Evolutionary conservation across 257 asterid genomes (phyloP).

Genomic region (Paraleonurus japonicus): DNA sequence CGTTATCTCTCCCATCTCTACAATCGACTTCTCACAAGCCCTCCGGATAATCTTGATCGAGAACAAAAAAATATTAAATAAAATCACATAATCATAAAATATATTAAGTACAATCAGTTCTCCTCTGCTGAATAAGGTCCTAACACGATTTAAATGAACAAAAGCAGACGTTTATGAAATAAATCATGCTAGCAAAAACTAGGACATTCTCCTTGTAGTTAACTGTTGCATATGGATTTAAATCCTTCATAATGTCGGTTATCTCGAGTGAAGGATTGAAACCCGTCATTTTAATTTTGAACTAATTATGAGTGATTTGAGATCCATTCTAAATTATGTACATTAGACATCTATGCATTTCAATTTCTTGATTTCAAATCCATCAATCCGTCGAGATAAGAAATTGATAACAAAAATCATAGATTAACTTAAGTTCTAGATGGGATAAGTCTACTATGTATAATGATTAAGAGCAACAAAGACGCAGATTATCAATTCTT

Average conservation of each 20-base stretch:
- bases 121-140: neutral
- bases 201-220: neutral
- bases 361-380: neutral
- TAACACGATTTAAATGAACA: neutral
- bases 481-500: neutral
- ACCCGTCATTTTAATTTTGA: neutral
- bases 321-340: neutral
- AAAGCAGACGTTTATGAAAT: neutral
- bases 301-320: neutral
- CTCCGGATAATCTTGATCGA: constrained; percentile 20
- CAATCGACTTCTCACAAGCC: constrained; percentile 22
- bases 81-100: constrained; percentile 20
- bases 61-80: neutral
- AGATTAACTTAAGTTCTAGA: neutral
- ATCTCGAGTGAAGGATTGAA: too few species aligned
- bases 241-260: too few species aligned
- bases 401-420: neutral
- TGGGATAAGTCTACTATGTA: neutral
- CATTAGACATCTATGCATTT: neutral
- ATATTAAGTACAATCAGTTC: neutral
- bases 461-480: neutral
- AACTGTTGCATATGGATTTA: neutral
- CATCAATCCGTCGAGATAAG: neutral
- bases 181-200: neutral
- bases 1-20: too few species aligned